Evolutionary conservation across 768 basidiomycete genomes (phyloP), one percentile per base, ranked within the genome.

Genomic region (Boletus huronensis): DNA sequence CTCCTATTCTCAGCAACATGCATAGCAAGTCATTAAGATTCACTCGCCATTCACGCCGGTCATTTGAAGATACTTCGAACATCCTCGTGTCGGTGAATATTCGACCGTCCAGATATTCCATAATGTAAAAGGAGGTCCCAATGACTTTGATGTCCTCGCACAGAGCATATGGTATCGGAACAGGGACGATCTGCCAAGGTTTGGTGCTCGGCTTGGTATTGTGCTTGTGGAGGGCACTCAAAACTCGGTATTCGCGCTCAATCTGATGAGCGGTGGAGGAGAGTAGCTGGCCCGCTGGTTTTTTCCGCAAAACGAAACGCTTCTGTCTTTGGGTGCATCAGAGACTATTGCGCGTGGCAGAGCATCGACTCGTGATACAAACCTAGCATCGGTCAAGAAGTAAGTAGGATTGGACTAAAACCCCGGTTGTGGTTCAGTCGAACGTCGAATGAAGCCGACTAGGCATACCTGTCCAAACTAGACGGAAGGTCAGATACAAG

Each of bases 261-360:
- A 99, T 83, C 70, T 94, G 89, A 70, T 99, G 96, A 2, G 96
- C 96, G 3, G 94, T 99, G 47, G 83, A 78, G 5, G 93, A 94
- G 25, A 99, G 75, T 9, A 98, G 82, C 38, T 84, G 76, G 0
- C 96, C 96, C 0, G 87, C 83, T 23, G 96, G 96, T 67, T 97
- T 96, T 72, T 97, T 93, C 19, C 96, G 88, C 52, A 98, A 75
- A 16, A 98, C 96, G 60, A 85, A 94, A 14, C 81, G 83, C 6
- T 67, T 76, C 40, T 77, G 75, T 41, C 81, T 88, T 52, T 0
- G 3, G 36, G 5, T 34, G 25, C 44, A 28, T 53, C 23, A 36
- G 41, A 47, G 52, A 53, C 16, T 53, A 47, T 39, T 26, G 46
- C 44, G 54, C 34, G 35, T 9, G 25, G 40, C 29, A 52, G 28